Evolutionary conservation across 2,329 filamentous ascomycete species (phyloP).

Genomic region (Graphilbum fragrans): DNA sequence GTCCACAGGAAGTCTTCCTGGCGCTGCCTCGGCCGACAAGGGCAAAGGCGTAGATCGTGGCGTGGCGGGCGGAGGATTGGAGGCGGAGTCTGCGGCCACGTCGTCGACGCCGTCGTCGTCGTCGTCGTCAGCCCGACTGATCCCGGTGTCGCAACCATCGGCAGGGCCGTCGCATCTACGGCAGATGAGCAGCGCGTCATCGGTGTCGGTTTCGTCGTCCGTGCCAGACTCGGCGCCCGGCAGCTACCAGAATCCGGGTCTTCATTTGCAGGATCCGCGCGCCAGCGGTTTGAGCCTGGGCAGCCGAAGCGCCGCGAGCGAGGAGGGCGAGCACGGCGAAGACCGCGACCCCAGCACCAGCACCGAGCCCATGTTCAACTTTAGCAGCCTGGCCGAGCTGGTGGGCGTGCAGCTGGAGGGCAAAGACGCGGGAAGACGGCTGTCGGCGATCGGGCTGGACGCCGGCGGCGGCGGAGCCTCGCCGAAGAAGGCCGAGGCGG

Average conservation of each 20-base stretch:
- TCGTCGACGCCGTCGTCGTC: constrained; percentile 19
- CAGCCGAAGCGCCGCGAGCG: constrained; percentile 27
- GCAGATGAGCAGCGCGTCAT: constrained; percentile 80
- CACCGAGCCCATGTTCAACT: constrained; percentile 80
- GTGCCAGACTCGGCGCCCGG: constrained; percentile 52
- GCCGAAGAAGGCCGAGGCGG: constrained; percentile 22
- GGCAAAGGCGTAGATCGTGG: constrained; percentile 58
- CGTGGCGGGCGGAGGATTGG: constrained; percentile 14
- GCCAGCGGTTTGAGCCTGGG: constrained; percentile 42
- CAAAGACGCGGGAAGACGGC: constrained; percentile 24
- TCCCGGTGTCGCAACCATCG: constrained; percentile 35
- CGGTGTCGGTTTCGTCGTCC: constrained; percentile 63
- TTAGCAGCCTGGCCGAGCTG: constrained; percentile 74
- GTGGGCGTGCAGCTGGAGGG: constrained; percentile 54
- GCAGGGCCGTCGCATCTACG: constrained; percentile 60
- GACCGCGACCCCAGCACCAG: constrained; percentile 33
- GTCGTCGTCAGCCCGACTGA: constrained; percentile 27
- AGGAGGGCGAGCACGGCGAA: constrained; percentile 35
- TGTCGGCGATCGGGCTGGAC: constrained; percentile 16
- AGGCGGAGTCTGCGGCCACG: constrained; percentile 34
- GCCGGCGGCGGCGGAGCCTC: constrained; percentile 11
- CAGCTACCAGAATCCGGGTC: constrained; percentile 29
- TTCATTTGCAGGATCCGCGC: constrained; percentile 30
- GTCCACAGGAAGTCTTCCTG: background rate
- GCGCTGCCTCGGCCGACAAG: constrained; percentile 28